phyloP scores from a whole-genome alignment of 495 filamentous ascomycete species.

The Penicillium flavigenum region DNA sequence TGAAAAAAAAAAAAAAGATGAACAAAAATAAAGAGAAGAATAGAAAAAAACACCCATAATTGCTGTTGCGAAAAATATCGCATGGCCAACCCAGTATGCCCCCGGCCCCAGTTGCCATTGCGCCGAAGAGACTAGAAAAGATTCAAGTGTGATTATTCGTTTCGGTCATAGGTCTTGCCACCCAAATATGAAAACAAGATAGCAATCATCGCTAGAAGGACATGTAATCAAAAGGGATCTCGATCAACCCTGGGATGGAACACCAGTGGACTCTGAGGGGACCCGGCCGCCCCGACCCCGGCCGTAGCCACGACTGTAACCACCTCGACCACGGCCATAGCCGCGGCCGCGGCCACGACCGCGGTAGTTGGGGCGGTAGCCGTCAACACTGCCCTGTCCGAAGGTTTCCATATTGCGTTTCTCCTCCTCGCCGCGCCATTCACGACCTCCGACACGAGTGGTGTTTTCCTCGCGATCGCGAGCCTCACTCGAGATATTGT shows the following conservation, averaged over 20 bases:
- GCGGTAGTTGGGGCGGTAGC: constrained; percentile 71
- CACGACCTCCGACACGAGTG: constrained; percentile 74
- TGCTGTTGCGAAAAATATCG: constrained; percentile 19
- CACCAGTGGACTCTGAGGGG: constrained; percentile 44
- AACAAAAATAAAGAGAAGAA: constrained; percentile 14
- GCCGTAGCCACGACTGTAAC: constrained; percentile 33
- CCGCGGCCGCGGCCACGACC: constrained; percentile 60
- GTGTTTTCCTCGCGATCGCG: constrained; percentile 80
- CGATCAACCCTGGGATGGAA: constrained; percentile 39
- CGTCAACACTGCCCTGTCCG: constrained; percentile 94
- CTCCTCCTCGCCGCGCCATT: constrained; percentile 90
- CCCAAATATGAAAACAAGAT: constrained; percentile 23
- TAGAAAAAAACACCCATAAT: constrained; percentile 23
- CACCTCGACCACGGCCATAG: constrained; percentile 61
- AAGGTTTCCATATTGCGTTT: constrained; percentile 98
- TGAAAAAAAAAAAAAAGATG: constrained; percentile 11
- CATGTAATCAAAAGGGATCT: constrained; percentile 6
- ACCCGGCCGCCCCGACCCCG: constrained; percentile 42
- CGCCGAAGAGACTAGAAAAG: constrained; percentile 35
- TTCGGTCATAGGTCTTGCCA: constrained; percentile 25
- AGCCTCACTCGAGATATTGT: constrained; percentile 92
- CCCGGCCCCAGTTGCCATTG: constrained; percentile 27
- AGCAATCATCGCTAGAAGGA: constrained; percentile 18
- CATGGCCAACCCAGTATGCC: constrained; percentile 32
- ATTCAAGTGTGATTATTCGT: constrained; percentile 32